phyloP scores from a whole-genome alignment of 768 basidiomycete genomes.

The Amanita brunnescens region DNA sequence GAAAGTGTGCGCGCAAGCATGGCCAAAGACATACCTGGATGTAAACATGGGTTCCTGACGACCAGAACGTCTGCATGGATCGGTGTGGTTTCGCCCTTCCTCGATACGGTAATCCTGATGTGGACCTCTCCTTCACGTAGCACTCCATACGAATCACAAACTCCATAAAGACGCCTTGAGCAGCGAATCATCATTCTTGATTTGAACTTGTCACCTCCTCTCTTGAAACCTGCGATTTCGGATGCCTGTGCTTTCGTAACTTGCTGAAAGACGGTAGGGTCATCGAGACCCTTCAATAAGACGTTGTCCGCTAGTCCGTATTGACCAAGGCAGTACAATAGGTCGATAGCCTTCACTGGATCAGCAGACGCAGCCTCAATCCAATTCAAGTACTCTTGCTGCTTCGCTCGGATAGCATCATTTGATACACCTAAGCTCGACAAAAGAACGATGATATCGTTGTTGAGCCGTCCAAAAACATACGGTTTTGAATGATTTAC shows the following conservation, averaged over 20 bases:
- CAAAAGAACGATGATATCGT: constrained; percentile 59
- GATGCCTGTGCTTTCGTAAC: constrained; percentile 36
- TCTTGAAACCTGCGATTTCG: constrained; percentile 43
- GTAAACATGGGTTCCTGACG: constrained; percentile 61
- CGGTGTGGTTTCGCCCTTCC: constrained; percentile 44
- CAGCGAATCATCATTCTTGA: constrained; percentile 54
- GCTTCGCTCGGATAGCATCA: constrained; percentile 46
- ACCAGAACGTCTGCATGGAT: constrained; percentile 56
- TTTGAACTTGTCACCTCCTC: constrained; percentile 42
- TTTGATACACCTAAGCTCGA: constrained; percentile 53
- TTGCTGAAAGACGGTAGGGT: constrained; percentile 27
- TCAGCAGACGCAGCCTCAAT: constrained; percentile 41
- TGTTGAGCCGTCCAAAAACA: constrained; percentile 58
- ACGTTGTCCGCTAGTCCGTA: constrained; percentile 42
- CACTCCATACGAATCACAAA: constrained; percentile 59
- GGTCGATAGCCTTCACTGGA: constrained; percentile 42
- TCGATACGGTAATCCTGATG: constrained; percentile 43
- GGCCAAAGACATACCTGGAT: constrained; percentile 37
- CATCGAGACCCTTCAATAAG: constrained; percentile 46
- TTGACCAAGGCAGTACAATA: constrained; percentile 42
- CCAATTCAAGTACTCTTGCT: constrained; percentile 52
- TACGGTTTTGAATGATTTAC: constrained; percentile 58
- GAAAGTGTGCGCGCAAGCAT: neutral
- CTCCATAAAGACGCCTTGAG: constrained; percentile 54
- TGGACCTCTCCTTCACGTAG: constrained; percentile 58